phyloP scores from a whole-genome alignment of 1,139 yeast genomes.

The Geotrichum candidum region DNA sequence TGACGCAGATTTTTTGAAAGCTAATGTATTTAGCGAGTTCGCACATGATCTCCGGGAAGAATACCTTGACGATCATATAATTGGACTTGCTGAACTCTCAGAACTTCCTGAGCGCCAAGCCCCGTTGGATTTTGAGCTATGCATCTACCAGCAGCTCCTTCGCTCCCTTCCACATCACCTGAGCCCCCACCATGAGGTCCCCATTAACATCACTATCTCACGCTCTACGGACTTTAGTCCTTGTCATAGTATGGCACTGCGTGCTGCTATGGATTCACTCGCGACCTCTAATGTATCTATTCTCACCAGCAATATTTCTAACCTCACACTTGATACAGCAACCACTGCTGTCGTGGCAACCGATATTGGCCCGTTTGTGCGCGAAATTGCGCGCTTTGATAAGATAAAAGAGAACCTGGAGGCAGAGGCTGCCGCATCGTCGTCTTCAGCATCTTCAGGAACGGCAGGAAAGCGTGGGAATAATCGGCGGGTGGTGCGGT shows the following conservation, averaged over 20 bases:
- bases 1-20: constrained; percentile 21
- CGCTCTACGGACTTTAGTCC: neutral
- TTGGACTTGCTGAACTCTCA: constrained; percentile 15
- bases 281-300: neutral
- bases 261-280: neutral
- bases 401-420: neutral
- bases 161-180: neutral
- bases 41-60: constrained; percentile 9
- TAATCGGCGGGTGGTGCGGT: neutral
- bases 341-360: constrained; percentile 19
- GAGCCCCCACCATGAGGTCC: neutral
- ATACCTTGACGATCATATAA: constrained; percentile 15
- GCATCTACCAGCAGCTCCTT: constrained; percentile 9
- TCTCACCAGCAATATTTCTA: neutral
- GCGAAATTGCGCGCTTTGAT: constrained; percentile 30
- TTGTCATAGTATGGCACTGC: neutral
- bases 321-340: constrained; percentile 17
- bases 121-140: constrained; percentile 22
- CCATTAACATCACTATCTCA: neutral
- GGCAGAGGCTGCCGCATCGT: neutral
- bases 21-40: constrained; percentile 18
- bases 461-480: neutral
- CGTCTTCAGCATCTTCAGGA: neutral
- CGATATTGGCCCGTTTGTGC: constrained; percentile 30
- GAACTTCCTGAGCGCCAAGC: constrained; percentile 17